Conservation (phyloP, 2,329 filamentous ascomycete species). For the Venturia effusa region DNA sequence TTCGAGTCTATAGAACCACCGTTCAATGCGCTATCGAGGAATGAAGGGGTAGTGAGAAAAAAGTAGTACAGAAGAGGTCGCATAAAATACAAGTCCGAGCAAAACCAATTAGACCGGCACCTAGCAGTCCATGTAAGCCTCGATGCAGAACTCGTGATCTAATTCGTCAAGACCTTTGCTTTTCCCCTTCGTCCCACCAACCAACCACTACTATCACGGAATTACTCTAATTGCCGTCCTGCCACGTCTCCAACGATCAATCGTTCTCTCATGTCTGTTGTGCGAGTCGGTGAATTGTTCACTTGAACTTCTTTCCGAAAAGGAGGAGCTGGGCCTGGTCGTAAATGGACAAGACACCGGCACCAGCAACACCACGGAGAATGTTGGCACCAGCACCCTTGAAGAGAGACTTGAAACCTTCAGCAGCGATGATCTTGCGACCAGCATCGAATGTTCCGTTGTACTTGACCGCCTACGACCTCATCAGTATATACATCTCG, state of each 20-base stretch:
- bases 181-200: neutral
- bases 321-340: constrained; percentile 98
- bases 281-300: constrained; percentile 22
- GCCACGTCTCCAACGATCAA: neutral
- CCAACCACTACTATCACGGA: neutral
- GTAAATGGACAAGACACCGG: constrained; percentile 99
- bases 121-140: neutral
- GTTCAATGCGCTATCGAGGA: neutral
- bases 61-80: constrained; percentile 9
- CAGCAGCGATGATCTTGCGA: constrained; percentile 87
- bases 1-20: neutral
- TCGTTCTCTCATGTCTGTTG: neutral
- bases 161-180: constrained; percentile 7
- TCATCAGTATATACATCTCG: constrained; percentile 14
- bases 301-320: constrained; percentile 98
- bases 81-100: constrained; percentile 8
- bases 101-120: constrained; percentile 6
- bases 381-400: constrained; percentile 99
- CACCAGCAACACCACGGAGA: constrained; percentile 99
- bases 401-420: constrained; percentile 98
- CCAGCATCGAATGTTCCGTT: constrained; percentile 89
- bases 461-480: constrained; percentile 94
- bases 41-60: neutral
- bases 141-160: constrained; percentile 6
- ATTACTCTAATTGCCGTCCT: neutral